These are phyloP conservation scores for Sarocladiaceae sp. DNA, from an alignment of 2,329 filamentous ascomycete species.

Conservation along the genomic window DNA sequence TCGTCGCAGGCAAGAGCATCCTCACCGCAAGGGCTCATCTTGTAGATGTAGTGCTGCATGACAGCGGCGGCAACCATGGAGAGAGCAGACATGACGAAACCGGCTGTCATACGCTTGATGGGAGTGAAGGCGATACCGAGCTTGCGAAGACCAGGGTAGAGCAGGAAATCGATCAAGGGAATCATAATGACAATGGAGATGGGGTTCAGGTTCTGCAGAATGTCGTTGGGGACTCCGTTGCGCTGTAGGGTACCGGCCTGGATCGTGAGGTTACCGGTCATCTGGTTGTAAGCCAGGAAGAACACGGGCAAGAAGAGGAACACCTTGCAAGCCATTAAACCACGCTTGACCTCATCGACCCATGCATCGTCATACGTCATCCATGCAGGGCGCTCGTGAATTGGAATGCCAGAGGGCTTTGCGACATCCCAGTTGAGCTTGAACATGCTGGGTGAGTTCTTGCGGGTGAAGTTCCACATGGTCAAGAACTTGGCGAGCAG, in stretches of 20 bases:
- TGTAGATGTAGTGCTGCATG: conserved; percentile 61
- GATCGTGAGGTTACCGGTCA: conserved; percentile 56
- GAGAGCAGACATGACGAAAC: conserved; percentile 61
- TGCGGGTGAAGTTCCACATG: conserved; percentile 57
- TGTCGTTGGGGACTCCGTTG: conserved; percentile 71
- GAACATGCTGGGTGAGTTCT: conserved; percentile 46
- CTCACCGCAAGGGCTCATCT: conserved; percentile 54
- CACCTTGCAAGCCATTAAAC: conserved; percentile 64
- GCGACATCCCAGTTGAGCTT: conserved; percentile 61
- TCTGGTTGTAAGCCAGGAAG: conserved; percentile 56
- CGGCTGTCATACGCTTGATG: conserved; percentile 69
- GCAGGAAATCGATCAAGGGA: conserved; percentile 61
- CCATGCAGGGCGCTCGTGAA: conserved; percentile 57
- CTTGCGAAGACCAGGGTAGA: conserved; percentile 67
- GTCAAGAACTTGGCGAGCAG: conserved; percentile 64
- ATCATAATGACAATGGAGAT: conserved; percentile 73
- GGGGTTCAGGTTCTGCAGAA: conserved; percentile 72
- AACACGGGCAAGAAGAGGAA: conserved; percentile 68
- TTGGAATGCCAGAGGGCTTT: conserved; percentile 61
- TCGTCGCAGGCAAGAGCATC: conserved; percentile 39
- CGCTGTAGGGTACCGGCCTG: conserved; percentile 65
- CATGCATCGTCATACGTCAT: conserved; percentile 82
- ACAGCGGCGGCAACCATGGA: conserved; percentile 57
- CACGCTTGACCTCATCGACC: conserved; percentile 74
- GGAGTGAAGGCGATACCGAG: conserved; percentile 64